Evolutionary conservation across 345 rosid species (phyloP).

Genomic region (Diplotaxis tenuifolia): DNA sequence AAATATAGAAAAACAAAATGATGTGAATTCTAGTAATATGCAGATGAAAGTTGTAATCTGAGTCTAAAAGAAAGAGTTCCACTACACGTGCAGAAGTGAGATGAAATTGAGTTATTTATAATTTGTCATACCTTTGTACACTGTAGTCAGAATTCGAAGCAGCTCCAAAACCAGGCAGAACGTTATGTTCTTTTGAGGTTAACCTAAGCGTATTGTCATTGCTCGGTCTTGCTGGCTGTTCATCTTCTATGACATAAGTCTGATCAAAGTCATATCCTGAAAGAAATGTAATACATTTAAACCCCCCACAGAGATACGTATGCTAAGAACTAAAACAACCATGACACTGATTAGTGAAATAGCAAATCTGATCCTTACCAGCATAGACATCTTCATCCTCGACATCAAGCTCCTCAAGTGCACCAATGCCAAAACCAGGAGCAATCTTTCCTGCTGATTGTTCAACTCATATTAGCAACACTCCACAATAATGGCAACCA

Average conservation of each 20-base stretch:
- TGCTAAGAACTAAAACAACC: conserved; percentile 3
- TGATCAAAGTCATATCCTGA: conserved; percentile 74
- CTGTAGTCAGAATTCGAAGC: conserved; percentile 63
- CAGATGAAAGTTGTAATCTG: background rate
- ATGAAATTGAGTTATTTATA: conserved; percentile 1
- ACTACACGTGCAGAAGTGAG: background rate
- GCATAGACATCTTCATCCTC: conserved; percentile 97
- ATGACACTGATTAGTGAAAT: conserved; percentile 4
- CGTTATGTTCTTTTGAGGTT: conserved; percentile 56
- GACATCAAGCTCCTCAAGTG: conserved; percentile 89
- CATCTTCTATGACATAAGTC: conserved; percentile 69
- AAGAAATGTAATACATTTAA: background rate
- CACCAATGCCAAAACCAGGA: conserved; percentile 99
- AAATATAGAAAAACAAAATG: conserved; percentile 23
- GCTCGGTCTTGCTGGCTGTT: conserved; percentile 56
- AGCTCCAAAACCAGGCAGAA: conserved; percentile 70
- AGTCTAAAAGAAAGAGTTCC: background rate
- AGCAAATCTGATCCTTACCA: conserved; percentile 21
- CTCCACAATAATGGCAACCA: conserved; percentile 28
- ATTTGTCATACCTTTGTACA: conserved; percentile 62
- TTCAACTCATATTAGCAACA: conserved; percentile 42
- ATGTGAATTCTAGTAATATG: background rate
- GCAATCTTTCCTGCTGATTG: conserved; percentile 79
- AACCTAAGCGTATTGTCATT: conserved; percentile 56
- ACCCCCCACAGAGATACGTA: background rate